Conservation (phyloP, 2,329 filamentous ascomycete genomes). For the Aspergillus chevalieri region DNA sequence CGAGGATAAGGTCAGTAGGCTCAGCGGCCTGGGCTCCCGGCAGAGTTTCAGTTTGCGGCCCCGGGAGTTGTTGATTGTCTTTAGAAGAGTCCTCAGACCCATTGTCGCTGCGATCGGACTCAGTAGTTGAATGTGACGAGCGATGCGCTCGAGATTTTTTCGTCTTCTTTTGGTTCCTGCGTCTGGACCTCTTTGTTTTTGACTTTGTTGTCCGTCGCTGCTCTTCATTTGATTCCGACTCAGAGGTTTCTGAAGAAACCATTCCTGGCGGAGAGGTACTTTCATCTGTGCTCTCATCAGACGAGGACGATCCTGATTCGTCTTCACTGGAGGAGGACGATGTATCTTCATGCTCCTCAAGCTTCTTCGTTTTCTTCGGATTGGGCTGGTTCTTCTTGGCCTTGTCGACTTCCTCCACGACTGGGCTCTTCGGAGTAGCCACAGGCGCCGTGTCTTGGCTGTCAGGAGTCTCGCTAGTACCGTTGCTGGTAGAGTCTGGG, state of each 20-base stretch:
- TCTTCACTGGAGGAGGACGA: constrained; percentile 15
- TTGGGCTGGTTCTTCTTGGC: constrained; percentile 16
- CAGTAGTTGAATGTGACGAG: constrained; percentile 18
- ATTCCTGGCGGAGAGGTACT: constrained; percentile 11
- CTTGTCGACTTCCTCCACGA: constrained; percentile 26
- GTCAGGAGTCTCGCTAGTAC: constrained; percentile 13
- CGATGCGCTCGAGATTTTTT: constrained; percentile 33
- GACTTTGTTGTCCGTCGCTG: constrained; percentile 33
- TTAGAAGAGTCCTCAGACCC: constrained; percentile 25
- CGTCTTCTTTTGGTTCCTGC: constrained; percentile 22
- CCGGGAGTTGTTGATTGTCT: constrained; percentile 18
- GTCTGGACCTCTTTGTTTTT: constrained; percentile 27
- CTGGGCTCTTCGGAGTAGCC: constrained; percentile 17
- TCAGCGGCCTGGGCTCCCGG: constrained; percentile 9
- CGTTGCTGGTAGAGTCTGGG: too few species aligned
- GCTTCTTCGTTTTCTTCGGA: constrained; percentile 14
- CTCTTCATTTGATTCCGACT: constrained; percentile 20
- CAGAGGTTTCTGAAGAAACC: constrained; percentile 8
- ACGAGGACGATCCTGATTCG: constrained; percentile 15
- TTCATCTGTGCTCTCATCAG: constrained; percentile 14
- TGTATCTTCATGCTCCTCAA: constrained; percentile 15
- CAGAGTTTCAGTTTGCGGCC: too few species aligned
- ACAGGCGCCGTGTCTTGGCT: constrained; percentile 16
- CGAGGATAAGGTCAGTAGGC: constrained; percentile 17
- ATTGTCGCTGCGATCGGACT: constrained; percentile 20